These are phyloP conservation scores for Digitaria exilis DNA, from an alignment of 202 grass and related monocot genomes.

Conservation along the genomic window DNA sequence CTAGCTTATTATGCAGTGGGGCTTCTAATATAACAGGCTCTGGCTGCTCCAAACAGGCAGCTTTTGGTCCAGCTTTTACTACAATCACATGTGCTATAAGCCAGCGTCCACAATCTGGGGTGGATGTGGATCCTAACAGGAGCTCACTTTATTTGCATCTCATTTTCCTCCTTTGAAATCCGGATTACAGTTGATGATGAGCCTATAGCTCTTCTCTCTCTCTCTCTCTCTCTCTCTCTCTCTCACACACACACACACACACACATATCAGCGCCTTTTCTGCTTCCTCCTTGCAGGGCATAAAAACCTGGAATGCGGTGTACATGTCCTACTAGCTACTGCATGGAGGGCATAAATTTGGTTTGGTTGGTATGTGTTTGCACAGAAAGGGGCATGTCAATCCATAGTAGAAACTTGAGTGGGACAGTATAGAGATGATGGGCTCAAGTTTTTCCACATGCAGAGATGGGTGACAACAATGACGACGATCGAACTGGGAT, in stretches of 20 bases:
- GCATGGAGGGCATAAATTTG: constrained; percentile 11
- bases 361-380: constrained; percentile 38
- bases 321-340: neutral
- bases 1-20: too few relatives aligned
- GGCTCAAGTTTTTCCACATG: constrained; percentile 42
- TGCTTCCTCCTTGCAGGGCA: constrained; percentile 37
- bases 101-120: too few relatives aligned
- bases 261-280: too few relatives aligned
- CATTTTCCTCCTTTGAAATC: neutral
- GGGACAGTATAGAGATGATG: constrained; percentile 29
- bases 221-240: too few relatives aligned
- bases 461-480: constrained; percentile 37
- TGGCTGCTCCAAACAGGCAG: too few relatives aligned
- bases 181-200: too few relatives aligned
- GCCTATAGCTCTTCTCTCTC: too few relatives aligned
- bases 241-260: too few relatives aligned
- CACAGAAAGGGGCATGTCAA: constrained; percentile 47
- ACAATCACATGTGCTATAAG: too few relatives aligned
- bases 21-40: too few relatives aligned
- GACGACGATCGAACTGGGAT: constrained; percentile 1
- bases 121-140: too few relatives aligned
- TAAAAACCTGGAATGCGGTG: constrained; percentile 12
- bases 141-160: neutral
- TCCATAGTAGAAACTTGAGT: constrained; percentile 55
- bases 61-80: too few relatives aligned